Evolutionary conservation across 2,329 filamentous ascomycete species (phyloP), one percentile per base, ranked within the genome.

Genomic region (Cladosporium sp.): DNA sequence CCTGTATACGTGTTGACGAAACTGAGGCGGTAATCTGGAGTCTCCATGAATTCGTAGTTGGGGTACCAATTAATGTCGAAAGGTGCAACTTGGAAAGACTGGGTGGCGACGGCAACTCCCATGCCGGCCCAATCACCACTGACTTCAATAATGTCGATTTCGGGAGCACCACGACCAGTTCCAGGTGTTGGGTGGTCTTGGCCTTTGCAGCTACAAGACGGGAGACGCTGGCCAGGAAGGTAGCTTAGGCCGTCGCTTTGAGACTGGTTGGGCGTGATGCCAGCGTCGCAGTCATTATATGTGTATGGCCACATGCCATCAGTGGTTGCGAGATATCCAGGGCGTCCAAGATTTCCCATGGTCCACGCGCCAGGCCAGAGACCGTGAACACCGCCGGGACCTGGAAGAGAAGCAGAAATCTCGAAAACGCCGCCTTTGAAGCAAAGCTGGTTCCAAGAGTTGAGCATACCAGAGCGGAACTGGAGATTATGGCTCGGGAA

Each of bases 311-410:
- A 91, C 76, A 90, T 81, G 5, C 89, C 89, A 68, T 91, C 89
- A 0, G 88, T 91, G 1, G 88, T 90, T 11, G 88, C 85, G 35
- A 86, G 83, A 75, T 90, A 90, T 14, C 89, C 89, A 29, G 89
- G 87, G 69, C 89, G 83, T 44, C 86, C 89, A 26, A 91, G 81
- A 72, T 91, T 91, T 5, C 89, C 89, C 87, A 91, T 90, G 0
- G 88, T 83, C 89, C 89, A 91, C 76, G 91, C 89, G 76, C 89
- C 89, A 50, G 89, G 89, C 89, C 89, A 91, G 77, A 91, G 89
- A 65, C 89, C 89, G 64, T 86, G 83, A 16, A 86, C 84, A 68
- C 90, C 87, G 55, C 89, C 89, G 56, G 82, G 78, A 18, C 89
- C 89, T 16, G 89, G 89, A 6, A 91, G 80, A 4, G 89, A 91